Conservation (phyloP, 805 yeast genomes). For the Metschnikowia noctiluminum region DNA sequence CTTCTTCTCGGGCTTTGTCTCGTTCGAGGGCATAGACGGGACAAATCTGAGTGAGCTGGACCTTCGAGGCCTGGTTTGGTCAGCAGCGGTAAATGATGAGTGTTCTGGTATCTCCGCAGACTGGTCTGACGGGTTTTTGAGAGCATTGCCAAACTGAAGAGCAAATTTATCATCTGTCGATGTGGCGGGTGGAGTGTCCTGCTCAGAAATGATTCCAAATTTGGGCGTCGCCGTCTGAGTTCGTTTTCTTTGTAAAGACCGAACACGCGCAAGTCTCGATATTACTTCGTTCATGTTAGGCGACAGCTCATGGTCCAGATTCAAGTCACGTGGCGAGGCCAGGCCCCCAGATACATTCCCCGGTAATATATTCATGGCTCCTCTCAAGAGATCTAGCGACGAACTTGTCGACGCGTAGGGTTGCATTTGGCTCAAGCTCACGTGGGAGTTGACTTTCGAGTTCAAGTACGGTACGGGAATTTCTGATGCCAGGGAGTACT, state of each 20-base stretch:
- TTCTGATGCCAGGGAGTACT: slow-evolving; percentile 36
- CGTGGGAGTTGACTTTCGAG: slow-evolving; percentile 40
- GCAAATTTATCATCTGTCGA: slow-evolving; percentile 17
- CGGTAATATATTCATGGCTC: slow-evolving; percentile 3
- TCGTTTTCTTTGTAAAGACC: slow-evolving; percentile 18
- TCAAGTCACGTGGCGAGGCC: slow-evolving; percentile 16
- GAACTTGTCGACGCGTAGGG: slow-evolving; percentile 21
- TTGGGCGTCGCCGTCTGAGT: slow-evolving; percentile 17
- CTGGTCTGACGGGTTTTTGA: neutral
- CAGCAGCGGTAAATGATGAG: neutral
- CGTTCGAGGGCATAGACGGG: slow-evolving; percentile 22
- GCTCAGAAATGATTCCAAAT: slow-evolving; percentile 17
- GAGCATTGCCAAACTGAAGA: slow-evolving; percentile 15
- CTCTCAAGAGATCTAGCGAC: slow-evolving; percentile 20
- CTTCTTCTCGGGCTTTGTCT: slow-evolving; percentile 9
- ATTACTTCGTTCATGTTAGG: slow-evolving; percentile 18
- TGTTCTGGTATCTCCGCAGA: neutral
- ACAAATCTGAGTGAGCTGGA: slow-evolving; percentile 32
- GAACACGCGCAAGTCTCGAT: slow-evolving; percentile 15
- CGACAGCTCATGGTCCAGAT: slow-evolving; percentile 8
- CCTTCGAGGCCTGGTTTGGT: slow-evolving; percentile 12
- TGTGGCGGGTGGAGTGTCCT: slow-evolving; percentile 18
- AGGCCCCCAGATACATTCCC: slow-evolving; percentile 10
- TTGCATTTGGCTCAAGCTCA: slow-evolving; percentile 26
- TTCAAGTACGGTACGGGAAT: slow-evolving; percentile 38